Conservation (phyloP, 2,329 filamentous ascomycete species). For the Capronia epimyces region DNA sequence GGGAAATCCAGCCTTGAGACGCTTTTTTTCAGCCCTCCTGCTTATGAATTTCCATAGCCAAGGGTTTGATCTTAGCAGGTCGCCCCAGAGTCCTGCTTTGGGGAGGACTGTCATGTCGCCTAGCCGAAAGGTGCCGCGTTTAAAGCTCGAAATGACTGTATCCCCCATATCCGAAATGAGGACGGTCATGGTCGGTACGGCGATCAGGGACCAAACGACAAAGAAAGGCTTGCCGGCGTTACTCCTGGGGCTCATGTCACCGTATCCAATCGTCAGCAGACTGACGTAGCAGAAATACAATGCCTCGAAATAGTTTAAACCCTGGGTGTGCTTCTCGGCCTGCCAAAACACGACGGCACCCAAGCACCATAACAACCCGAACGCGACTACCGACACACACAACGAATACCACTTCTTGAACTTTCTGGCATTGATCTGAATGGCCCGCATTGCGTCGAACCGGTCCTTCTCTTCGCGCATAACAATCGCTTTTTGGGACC, state of each 20-base stretch:
- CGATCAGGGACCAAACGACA: slow-evolving; percentile 85
- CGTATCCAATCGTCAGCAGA: slow-evolving; percentile 81
- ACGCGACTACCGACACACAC: slow-evolving; percentile 60
- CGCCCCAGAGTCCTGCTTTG: slow-evolving; percentile 52
- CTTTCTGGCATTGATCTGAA: slow-evolving; percentile 60
- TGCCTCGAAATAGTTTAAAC: slow-evolving; percentile 68
- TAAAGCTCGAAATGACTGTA: slow-evolving; percentile 66
- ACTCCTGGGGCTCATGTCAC: slow-evolving; percentile 69
- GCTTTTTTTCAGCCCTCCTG: slow-evolving; percentile 40
- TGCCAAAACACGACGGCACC: slow-evolving; percentile 72
- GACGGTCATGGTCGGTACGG: slow-evolving; percentile 81
- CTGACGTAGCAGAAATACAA: slow-evolving; percentile 84
- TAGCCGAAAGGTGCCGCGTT: slow-evolving; percentile 54
- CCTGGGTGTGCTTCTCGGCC: slow-evolving; percentile 50
- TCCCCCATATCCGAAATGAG: slow-evolving; percentile 78
- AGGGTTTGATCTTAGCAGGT: slow-evolving; percentile 45
- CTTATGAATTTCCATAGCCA: slow-evolving; percentile 38
- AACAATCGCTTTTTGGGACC: slow-evolving; percentile 47
- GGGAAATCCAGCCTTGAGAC: slow-evolving; percentile 46
- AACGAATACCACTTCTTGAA: slow-evolving; percentile 72
- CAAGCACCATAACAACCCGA: slow-evolving; percentile 70
- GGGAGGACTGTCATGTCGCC: slow-evolving; percentile 64
- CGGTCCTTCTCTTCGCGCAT: slow-evolving; percentile 62
- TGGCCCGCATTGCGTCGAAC: slow-evolving; percentile 74
- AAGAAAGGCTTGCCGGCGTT: slow-evolving; percentile 80